Evolutionary conservation across 768 basidiomycete species (phyloP), one percentile per base, ranked within the genome.

Genomic region (Kwoniella sp.): DNA sequence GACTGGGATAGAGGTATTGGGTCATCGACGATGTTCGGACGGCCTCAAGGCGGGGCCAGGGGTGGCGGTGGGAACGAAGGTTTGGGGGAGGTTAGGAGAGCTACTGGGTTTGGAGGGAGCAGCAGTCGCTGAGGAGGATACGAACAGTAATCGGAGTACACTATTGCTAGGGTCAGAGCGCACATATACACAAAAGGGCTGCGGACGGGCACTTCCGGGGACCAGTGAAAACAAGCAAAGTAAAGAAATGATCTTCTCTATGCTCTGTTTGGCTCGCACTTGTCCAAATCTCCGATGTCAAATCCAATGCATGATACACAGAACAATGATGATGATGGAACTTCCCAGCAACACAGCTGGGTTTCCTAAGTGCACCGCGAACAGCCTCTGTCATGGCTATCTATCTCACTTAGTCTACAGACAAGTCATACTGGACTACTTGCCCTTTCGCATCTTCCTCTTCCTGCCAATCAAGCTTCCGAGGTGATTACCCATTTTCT

Each of bases 401-500:
- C n/a, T n/a, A n/a, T n/a, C n/a, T n/a, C n/a, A n/a, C n/a, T n/a
- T n/a, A n/a, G n/a, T n/a, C n/a, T n/a, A n/a, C n/a, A n/a, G n/a
- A n/a, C n/a, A n/a, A n/a, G 31, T 25, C 12, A 9, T 15, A 9
- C 28, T 12, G 5, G 20, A 48, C 38, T 56, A 71, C 61, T 68
- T 70, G 48, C 72, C 72, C 56, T 63, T 89, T 52, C 88, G 83
- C 78, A 88, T 85, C 74, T 88, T 89, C 59, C 91, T 84, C 82
- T 92, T 93, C 73, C 90, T 84, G 15, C 91, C 90, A 69, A 93
- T 93, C 34, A 92, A 70, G 7, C 87, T 84, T 5, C 91, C 90
- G 38, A 91, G 70, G 1, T 83, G 82, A 38, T 85, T 83, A 26
- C 83, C 83, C 0, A 51, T 50, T 63, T 72, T 73, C 68, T 65